phyloP scores from a whole-genome alignment of 768 basidiomycete species.

The Russula abietina region DNA sequence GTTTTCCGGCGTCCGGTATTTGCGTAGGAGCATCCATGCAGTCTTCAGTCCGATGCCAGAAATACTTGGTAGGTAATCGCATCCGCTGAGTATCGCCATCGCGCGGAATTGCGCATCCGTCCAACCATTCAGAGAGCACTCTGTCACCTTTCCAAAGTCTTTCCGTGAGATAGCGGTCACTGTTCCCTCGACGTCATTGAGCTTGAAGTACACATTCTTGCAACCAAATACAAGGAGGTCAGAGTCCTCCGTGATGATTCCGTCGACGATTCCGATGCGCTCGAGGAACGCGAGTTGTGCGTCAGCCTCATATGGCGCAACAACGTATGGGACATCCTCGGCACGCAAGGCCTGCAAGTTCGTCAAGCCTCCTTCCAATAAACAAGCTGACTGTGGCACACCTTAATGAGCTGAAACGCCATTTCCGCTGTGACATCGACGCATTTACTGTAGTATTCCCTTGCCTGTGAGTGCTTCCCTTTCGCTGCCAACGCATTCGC shows the following conservation, averaged over 20 bases:
- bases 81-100: constrained; percentile 91
- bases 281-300: constrained; percentile 95
- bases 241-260: constrained; percentile 95
- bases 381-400: constrained; percentile 28
- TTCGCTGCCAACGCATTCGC: constrained; percentile 70
- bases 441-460: constrained; percentile 85
- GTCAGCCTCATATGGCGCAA: constrained; percentile 98
- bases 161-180: constrained; percentile 59
- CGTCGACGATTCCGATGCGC: constrained; percentile 72
- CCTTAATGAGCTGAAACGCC: constrained; percentile 98
- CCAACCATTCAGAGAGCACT: constrained; percentile 83
- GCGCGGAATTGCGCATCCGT: constrained; percentile 83
- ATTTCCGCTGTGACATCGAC: constrained; percentile 95
- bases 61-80: constrained; percentile 89
- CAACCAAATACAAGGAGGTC: constrained; percentile 98
- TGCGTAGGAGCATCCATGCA: constrained; percentile 73
- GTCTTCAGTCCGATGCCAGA: constrained; percentile 92
- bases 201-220: constrained; percentile 85
- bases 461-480: constrained; percentile 73
- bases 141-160: constrained; percentile 60
- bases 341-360: constrained; percentile 68
- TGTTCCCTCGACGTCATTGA: constrained; percentile 64
- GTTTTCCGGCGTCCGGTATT: constrained; percentile 82
- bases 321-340: constrained; percentile 76
- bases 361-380: not conserved